Evolutionary conservation across 805 yeast genomes (phyloP), one percentile per base, ranked within the genome.

Genomic region (Wickerhamiella siamensis): DNA sequence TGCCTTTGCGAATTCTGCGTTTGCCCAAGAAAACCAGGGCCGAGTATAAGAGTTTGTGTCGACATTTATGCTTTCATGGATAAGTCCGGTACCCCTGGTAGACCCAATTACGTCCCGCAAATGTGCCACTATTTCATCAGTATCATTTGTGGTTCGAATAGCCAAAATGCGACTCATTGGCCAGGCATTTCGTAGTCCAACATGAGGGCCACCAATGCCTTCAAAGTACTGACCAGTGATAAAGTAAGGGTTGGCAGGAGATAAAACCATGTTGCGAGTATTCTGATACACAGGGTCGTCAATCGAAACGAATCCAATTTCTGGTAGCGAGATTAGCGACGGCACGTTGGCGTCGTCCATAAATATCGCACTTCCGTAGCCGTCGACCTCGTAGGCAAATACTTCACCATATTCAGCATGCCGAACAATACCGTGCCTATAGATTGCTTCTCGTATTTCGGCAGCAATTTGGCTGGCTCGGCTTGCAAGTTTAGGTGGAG

Each of bases 291-390:
- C 57, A 33, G 64, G 65, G 55, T 83, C 79, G 27, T 65, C 56
- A 4, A 47, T 52, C 5, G 63, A 58, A 5, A 74, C 50, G 55
- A 72, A 80, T 0, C 94, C 93, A 54, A 82, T 59, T 48, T 82
- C 87, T 0, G 95, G 94, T 26, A 86, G 64, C 1, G 94, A 72
- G 33, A 84, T 62, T 27, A 83, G 58, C n/a, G 94, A 82, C 1
- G 95, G 95, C 15, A 84, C 66, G 54, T 86, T 86, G 18, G 95
- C 95, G 59, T 84, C 95, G 58, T 84, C 94, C 94, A 84, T 84
- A 47, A 77, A 66, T 19, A 72, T 62, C 0, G 69, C 48, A 21
- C 91, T 68, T 2, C 94, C 94, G 55, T 70, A 84, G 0, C 95
- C 95, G 57, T 86, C 95, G 16, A 84, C 77, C 57, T 84, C 95